These are phyloP conservation scores for Tetradesmus lagerheimii DNA, from an alignment of 139 green algal species.

Conservation along the genomic window DNA sequence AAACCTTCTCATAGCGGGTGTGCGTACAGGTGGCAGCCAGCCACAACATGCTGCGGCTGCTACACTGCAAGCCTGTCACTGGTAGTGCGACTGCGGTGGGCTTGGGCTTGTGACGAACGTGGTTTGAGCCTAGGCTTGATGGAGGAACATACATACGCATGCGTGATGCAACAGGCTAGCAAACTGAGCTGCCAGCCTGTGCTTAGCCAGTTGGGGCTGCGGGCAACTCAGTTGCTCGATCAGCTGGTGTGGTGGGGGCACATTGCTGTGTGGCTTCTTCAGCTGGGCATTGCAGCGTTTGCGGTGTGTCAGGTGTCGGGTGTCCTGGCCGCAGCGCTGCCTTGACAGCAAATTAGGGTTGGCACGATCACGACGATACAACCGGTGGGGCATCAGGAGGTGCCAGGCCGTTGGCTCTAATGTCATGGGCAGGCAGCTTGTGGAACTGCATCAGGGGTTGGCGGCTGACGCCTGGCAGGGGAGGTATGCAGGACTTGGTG, in stretches of 20 bases:
- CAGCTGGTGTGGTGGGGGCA: not conserved
- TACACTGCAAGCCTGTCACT: not conserved
- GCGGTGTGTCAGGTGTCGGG: not conserved
- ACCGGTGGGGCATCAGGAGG: not conserved
- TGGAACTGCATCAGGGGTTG: not conserved
- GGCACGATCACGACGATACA: no score
- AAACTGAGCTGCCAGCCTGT: not conserved
- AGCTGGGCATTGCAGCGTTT: not conserved
- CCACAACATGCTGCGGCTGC: no score
- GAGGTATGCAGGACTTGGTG: no score
- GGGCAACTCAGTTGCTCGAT: not conserved
- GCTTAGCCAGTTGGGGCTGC: not conserved
- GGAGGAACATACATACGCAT: not conserved
- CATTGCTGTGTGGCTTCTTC: not conserved
- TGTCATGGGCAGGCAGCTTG: not conserved
- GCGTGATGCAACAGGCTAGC: not conserved
- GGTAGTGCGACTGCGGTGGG: no score
- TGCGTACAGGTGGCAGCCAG: no score
- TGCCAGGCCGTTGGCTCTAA: not conserved
- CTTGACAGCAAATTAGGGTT: no score
- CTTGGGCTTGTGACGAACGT: not conserved
- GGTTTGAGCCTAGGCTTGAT: not conserved
- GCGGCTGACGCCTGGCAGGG: no score
- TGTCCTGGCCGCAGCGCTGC: no score
- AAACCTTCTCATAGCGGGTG: no score